Conservation (phyloP, 139 green algal species). For the Coelastrella sp. region DNA sequence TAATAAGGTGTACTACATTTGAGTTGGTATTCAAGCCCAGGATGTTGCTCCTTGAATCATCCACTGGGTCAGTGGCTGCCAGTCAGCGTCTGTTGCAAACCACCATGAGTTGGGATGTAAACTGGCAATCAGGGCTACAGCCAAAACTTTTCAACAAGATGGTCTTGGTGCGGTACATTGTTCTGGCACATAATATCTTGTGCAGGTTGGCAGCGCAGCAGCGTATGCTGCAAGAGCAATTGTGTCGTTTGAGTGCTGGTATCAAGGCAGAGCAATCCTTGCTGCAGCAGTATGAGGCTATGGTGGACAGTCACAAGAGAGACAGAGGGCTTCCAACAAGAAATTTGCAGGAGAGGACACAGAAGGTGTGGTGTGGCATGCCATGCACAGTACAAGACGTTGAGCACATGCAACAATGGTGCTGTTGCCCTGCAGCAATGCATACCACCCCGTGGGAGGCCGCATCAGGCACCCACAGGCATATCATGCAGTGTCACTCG, state of each 20-base stretch:
- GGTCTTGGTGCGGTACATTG: not conserved
- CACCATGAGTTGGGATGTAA: no score
- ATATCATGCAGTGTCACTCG: not conserved
- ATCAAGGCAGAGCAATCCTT: not conserved
- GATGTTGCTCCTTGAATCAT: no score
- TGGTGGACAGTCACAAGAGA: not conserved
- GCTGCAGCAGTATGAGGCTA: slow-evolving; percentile 26
- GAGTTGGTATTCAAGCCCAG: no score
- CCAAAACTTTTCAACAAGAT: not conserved
- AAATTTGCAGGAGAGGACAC: not conserved
- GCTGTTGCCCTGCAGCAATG: not conserved
- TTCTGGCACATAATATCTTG: not conserved
- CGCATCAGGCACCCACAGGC: not conserved
- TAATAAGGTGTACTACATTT: no score
- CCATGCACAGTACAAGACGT: not conserved
- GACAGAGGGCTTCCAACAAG: not conserved
- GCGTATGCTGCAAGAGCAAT: not conserved
- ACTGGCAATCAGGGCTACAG: not conserved
- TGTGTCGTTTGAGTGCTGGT: not conserved
- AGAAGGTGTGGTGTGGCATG: not conserved
- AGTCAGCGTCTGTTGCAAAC: no score
- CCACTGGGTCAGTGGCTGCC: no score
- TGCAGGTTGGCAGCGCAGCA: slow-evolving; percentile 1
- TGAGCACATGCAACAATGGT: not conserved
- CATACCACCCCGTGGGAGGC: not conserved